A percentile compares a stretch with the other conserved stretches of the same genome.
Evolutionary conservation across 495 filamentous ascomycete genomes (phyloP).

Genomic region (Aspergillus mulundensis): DNA sequence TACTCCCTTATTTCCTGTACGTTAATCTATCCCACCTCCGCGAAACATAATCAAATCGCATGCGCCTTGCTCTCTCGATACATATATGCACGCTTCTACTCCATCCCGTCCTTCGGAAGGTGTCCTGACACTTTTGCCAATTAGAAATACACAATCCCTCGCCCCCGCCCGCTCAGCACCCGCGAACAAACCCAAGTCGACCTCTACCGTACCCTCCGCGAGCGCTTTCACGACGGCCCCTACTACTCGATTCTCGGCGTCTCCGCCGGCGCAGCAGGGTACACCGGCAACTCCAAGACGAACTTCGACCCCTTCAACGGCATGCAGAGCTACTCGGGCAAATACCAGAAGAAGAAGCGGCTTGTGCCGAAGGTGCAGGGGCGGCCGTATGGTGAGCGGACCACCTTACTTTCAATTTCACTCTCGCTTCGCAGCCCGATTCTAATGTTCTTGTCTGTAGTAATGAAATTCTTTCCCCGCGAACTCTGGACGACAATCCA

Average conservation of each 20-base stretch:
- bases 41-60: neutral
- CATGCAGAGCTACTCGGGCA: constrained; percentile 55
- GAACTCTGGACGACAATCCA: constrained; percentile 52
- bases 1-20: constrained; percentile 42
- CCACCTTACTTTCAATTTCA: no score
- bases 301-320: constrained; percentile 56
- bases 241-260: constrained; percentile 53
- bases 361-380: constrained; percentile 47
- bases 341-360: constrained; percentile 52
- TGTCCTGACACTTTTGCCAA: neutral
- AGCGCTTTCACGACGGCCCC: constrained; percentile 52
- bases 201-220: constrained; percentile 45
- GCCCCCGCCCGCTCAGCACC: constrained; percentile 26
- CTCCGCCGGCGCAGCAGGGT: constrained; percentile 40
- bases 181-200: constrained; percentile 40
- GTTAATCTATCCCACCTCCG: constrained; percentile 12
- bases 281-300: constrained; percentile 24
- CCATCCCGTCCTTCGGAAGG: neutral
- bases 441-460: no score
- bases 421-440: no score
- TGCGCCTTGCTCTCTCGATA: neutral
- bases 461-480: constrained; percentile 53
- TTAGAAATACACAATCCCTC: constrained; percentile 39
- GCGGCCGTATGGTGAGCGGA: constrained; percentile 48
- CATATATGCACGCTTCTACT: neutral